These are phyloP conservation scores for Penicillium sp. DNA, from an alignment of 2,329 filamentous ascomycete genomes.

Conservation along the genomic window DNA sequence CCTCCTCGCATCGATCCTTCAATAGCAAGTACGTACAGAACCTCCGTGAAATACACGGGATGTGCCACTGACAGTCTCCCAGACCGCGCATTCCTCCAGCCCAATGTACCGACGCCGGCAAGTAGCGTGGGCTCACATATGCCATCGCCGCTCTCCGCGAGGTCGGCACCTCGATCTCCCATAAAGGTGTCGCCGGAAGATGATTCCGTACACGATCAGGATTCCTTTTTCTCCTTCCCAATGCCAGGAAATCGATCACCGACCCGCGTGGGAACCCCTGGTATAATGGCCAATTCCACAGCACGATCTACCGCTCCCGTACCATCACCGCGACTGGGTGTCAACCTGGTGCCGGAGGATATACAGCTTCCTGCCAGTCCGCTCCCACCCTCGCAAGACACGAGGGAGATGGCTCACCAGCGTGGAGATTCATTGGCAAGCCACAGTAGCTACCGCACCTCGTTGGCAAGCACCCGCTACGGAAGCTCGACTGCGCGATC, in stretches of 20 bases:
- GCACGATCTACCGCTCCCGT: constrained; percentile 22
- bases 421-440: constrained; percentile 31
- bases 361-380: constrained; percentile 20
- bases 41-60: not conserved
- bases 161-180: constrained; percentile 44
- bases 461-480: constrained; percentile 38
- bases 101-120: constrained; percentile 59
- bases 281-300: constrained; percentile 21
- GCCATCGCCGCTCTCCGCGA: constrained; percentile 60
- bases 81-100: constrained; percentile 45
- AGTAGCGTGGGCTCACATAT: constrained; percentile 59
- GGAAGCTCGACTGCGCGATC: constrained; percentile 35
- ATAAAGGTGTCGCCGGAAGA: constrained; percentile 39
- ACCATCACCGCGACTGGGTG: constrained; percentile 15
- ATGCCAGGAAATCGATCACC: constrained; percentile 34
- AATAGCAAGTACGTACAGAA: constrained; percentile 52
- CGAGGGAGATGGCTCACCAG: constrained; percentile 5
- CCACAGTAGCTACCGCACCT: constrained; percentile 41
- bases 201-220: constrained; percentile 46
- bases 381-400: constrained; percentile 14
- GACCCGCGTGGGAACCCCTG: constrained; percentile 18
- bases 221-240: constrained; percentile 54
- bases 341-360: constrained; percentile 17
- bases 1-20: constrained; percentile 55
- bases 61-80: constrained; percentile 6